phyloP scores from a whole-genome alignment of 225 moss, liverwort and hornwort species.

The Neckera pumila region DNA sequence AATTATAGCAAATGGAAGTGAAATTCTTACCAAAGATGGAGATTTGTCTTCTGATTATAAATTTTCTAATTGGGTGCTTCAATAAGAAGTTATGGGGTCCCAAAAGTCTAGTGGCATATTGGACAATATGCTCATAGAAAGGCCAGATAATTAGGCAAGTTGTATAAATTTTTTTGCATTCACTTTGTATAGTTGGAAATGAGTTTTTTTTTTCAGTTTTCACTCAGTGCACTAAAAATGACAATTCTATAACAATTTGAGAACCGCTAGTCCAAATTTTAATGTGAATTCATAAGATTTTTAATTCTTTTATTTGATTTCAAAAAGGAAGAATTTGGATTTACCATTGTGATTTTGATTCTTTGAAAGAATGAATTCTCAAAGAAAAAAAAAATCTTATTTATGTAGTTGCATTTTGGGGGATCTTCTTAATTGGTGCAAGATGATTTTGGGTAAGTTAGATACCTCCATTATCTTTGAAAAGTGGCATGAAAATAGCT shows the following conservation, averaged over 20 bases:
- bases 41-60: too few species aligned
- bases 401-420: neutral
- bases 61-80: neutral
- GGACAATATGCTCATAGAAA: too few species aligned
- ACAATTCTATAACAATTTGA: neutral
- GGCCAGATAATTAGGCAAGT: too few species aligned
- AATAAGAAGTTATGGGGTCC: neutral
- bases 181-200: neutral
- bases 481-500: too few species aligned
- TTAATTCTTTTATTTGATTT: neutral
- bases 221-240: too few species aligned
- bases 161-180: too few species aligned
- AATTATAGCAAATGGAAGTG: neutral
- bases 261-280: neutral
- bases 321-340: neutral
- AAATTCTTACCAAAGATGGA: neutral
- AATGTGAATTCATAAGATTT: neutral
- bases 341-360: neutral
- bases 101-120: neutral
- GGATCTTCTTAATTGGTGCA: fast-evolving
- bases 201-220: neutral
- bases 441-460: neutral
- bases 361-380: neutral
- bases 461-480: too few species aligned
- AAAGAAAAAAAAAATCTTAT: neutral